Evolutionary conservation across 1,139 yeast genomes (phyloP).

Genomic region (Nakaseomyces kungkrabaensis): DNA sequence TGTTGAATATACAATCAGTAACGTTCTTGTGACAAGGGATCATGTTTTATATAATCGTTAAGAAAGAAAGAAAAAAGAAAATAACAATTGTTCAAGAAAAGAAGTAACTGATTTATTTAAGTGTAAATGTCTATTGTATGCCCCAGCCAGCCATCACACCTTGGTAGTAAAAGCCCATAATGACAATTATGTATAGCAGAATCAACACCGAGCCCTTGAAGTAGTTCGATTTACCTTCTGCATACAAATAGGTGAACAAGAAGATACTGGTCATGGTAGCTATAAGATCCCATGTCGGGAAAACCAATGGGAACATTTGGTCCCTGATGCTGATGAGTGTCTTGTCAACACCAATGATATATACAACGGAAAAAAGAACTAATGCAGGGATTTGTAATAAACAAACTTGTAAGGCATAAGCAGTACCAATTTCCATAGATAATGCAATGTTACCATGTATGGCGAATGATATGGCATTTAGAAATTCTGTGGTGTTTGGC

Average conservation of each 20-base stretch:
- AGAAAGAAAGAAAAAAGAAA: no score
- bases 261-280: conserved; percentile 81
- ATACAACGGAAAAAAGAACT: conserved; percentile 61
- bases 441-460: conserved; percentile 91
- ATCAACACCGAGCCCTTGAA: conserved; percentile 89
- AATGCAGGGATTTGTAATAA: conserved; percentile 86
- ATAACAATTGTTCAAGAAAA: neutral
- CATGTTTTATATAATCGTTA: no score
- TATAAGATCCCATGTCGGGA: conserved; percentile 92
- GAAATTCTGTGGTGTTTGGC: conserved; percentile 93
- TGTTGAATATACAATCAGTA: no score
- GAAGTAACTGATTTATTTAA: neutral
- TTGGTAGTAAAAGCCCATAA: conserved; percentile 75
- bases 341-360: conserved; percentile 23
- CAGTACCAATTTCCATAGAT: conserved; percentile 96
- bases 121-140: neutral
- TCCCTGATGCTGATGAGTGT: conserved; percentile 35
- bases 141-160: conserved; percentile 17
- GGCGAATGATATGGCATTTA: conserved; percentile 95
- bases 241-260: conserved; percentile 84
- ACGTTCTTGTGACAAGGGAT: no score
- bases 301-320: conserved; percentile 67
- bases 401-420: conserved; percentile 95
- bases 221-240: conserved; percentile 93
- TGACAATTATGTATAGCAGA: conserved; percentile 64